Evolutionary conservation across 1,284 basidiomycete species (phyloP).

Genomic region (Mrakiaceae sp.): DNA sequence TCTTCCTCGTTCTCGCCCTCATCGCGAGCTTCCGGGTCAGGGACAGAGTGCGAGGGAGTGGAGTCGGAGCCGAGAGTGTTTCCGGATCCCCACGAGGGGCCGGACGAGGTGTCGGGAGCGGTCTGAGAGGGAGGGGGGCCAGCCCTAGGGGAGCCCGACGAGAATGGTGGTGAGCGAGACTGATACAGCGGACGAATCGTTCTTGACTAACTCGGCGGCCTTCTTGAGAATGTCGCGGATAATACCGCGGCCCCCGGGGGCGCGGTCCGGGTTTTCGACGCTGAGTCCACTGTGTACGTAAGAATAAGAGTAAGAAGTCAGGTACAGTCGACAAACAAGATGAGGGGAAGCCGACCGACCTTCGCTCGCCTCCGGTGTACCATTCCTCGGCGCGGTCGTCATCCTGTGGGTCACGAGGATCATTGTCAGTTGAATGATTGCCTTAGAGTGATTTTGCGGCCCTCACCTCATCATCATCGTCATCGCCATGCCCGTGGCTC

Average conservation of each 20-base stretch:
- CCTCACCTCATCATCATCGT: conserved; percentile 6
- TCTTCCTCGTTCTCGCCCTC: conserved; percentile 40
- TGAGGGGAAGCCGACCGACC: conserved; percentile 39
- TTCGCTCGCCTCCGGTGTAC: conserved; percentile 69
- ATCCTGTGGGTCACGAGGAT: conserved; percentile 11
- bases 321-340: background rate
- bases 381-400: conserved; percentile 26
- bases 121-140: conserved; percentile 26
- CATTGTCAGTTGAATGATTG: background rate
- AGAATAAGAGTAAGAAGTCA: background rate
- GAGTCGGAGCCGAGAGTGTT: conserved; percentile 82
- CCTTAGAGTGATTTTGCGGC: background rate
- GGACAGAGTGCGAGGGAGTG: conserved; percentile 54
- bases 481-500: background rate
- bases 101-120: conserved; percentile 30
- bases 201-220: conserved; percentile 57
- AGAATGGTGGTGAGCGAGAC: background rate
- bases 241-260: conserved; percentile 46
- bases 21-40: conserved; percentile 44
- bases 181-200: conserved; percentile 3
- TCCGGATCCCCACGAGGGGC: conserved; percentile 56
- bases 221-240: conserved; percentile 71
- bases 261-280: conserved; percentile 58
- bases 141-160: background rate
- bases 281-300: conserved; percentile 61